Conservation (phyloP, 495 filamentous ascomycete species). For the Peziza echinospora region DNA sequence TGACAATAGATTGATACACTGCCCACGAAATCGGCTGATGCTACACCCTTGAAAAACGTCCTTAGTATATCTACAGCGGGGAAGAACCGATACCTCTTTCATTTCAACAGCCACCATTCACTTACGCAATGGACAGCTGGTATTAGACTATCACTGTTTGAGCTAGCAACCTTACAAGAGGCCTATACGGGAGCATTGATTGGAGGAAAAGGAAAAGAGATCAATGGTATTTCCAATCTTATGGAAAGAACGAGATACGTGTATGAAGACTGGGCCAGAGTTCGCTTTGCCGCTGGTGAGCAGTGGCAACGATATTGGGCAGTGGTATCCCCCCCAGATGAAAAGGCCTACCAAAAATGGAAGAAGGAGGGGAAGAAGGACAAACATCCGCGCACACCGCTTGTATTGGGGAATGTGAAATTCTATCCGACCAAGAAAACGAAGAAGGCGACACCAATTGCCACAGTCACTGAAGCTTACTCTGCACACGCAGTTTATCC, state of each 20-base stretch:
- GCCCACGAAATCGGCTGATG: constrained; percentile 52
- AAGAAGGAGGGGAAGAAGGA: constrained; percentile 65
- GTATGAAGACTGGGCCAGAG: constrained; percentile 83
- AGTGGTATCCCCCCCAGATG: constrained; percentile 74
- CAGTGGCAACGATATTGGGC: constrained; percentile 96
- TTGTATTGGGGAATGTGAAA: constrained; percentile 34
- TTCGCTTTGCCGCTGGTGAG: constrained; percentile 87
- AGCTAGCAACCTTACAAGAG: constrained; percentile 81
- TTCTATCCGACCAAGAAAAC: constrained; percentile 91
- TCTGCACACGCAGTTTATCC: constrained; percentile 91
- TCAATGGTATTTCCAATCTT: constrained; percentile 74
- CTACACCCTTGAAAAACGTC: constrained; percentile 71
- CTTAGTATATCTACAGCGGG: constrained; percentile 88
- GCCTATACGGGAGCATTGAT: constrained; percentile 92
- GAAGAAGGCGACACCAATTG: constrained; percentile 78
- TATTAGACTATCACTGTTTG: constrained; percentile 85
- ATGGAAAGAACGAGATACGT: constrained; percentile 56
- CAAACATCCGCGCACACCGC: constrained; percentile 43
- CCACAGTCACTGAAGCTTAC: constrained; percentile 74
- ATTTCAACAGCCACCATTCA: constrained; percentile 87
- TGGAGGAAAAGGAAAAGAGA: constrained; percentile 69
- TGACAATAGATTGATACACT: constrained; percentile 59
- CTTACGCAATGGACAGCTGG: constrained; percentile 90
- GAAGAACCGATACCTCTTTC: constrained; percentile 80
- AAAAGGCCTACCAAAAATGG: constrained; percentile 69